Evolutionary conservation across 352 stramenopile genomes (phyloP).

Genomic region (Globisporangium sylvaticum): DNA sequence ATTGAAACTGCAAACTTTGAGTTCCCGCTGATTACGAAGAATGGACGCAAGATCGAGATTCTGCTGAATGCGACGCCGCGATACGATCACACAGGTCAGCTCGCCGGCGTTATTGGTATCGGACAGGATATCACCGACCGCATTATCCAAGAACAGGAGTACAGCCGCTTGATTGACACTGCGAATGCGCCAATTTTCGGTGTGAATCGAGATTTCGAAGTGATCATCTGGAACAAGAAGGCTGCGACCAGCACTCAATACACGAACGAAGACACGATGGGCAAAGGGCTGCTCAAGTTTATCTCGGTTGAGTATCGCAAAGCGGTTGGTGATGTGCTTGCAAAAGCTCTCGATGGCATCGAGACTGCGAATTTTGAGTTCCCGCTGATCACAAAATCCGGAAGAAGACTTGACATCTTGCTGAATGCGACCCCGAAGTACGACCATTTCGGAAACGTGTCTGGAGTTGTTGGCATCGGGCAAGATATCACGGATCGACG

Average conservation of each 20-base stretch:
- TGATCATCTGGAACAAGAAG: constrained; percentile 90
- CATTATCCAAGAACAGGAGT: constrained; percentile 65
- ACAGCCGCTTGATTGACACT: constrained; percentile 59
- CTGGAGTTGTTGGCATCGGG: constrained; percentile 58
- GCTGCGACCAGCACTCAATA: constrained; percentile 79
- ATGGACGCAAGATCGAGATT: constrained; percentile 42
- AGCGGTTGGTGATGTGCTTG: constrained; percentile 54
- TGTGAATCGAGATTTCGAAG: constrained; percentile 49
- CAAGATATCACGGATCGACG: constrained; percentile 66
- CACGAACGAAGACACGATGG: constrained; percentile 79
- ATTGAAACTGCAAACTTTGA: constrained; percentile 53
- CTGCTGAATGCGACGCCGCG: constrained; percentile 46
- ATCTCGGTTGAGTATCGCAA: constrained; percentile 56
- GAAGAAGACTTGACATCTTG: constrained; percentile 46
- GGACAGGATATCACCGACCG: constrained; percentile 55
- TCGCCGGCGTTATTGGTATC: constrained; percentile 54
- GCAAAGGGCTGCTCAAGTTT: constrained; percentile 50
- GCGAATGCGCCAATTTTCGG: constrained; percentile 69
- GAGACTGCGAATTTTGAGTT: constrained; percentile 80
- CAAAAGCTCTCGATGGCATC: constrained; percentile 42
- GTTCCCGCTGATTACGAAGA: constrained; percentile 63
- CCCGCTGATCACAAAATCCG: constrained; percentile 59
- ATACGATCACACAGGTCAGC: constrained; percentile 45
- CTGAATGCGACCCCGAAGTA: constrained; percentile 56
- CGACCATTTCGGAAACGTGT: constrained; percentile 56